phyloP scores from a whole-genome alignment of 257 asterid species.

The Solanum gandarillasii region DNA sequence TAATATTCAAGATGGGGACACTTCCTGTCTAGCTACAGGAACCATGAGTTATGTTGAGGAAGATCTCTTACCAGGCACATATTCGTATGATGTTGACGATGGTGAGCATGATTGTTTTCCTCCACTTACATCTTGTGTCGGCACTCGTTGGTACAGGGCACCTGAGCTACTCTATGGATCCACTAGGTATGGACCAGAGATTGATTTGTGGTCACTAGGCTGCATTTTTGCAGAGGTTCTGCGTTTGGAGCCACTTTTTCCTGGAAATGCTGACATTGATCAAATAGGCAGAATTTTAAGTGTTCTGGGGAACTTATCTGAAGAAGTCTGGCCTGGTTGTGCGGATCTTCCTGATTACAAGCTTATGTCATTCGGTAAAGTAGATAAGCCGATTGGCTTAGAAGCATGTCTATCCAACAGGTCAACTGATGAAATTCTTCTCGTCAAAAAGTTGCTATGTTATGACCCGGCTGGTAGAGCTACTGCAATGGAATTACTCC shows the following conservation, averaged over 20 bases:
- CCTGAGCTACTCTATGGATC: constrained; percentile 95
- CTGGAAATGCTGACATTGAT: constrained; percentile 85
- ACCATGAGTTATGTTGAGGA: constrained; percentile 72
- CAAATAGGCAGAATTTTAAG: constrained; percentile 62
- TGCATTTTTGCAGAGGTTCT: constrained; percentile 85
- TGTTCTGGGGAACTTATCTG: constrained; percentile 60
- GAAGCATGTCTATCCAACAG: constrained; percentile 52
- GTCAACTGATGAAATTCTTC: constrained; percentile 49
- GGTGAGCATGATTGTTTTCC: constrained; percentile 42
- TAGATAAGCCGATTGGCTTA: constrained; percentile 57
- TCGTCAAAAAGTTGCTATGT: constrained; percentile 50
- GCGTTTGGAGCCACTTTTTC: constrained; percentile 66
- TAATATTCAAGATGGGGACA: constrained; percentile 52
- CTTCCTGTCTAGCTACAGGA: constrained; percentile 78
- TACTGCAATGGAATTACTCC: constrained; percentile 68
- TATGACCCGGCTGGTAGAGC: constrained; percentile 72
- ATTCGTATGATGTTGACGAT: constrained; percentile 50
- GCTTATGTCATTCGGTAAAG: constrained; percentile 57
- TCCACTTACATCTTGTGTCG: constrained; percentile 85
- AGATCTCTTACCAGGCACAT: constrained; percentile 38
- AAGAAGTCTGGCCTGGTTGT: constrained; percentile 85
- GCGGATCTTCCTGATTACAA: constrained; percentile 72
- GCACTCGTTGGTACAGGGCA: constrained; percentile 93
- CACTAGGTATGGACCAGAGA: constrained; percentile 69
- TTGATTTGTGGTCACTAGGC: constrained; percentile 94